A percentile compares a stretch with the other conserved stretches of the same genome.
Conservation (phyloP, 1,139 yeast species). For the Scheffersomyces segobiensis region DNA sequence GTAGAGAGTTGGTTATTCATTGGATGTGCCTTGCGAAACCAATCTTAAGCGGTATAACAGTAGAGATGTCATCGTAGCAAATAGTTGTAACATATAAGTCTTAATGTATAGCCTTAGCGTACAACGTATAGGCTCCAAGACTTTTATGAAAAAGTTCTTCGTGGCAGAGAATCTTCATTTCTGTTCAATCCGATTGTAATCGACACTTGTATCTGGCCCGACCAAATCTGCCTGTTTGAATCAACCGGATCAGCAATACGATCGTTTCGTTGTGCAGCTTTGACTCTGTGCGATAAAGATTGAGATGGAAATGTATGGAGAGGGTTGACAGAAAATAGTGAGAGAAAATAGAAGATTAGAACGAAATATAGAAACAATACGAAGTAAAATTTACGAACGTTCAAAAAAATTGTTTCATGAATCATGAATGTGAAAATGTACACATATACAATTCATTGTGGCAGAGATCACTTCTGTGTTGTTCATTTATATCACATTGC, state of each 20-base stretch:
- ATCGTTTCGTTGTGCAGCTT: background rate
- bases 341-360: background rate
- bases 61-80: too few species aligned
- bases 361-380: background rate
- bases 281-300: background rate
- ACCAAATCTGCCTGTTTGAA: background rate
- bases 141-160: too few species aligned
- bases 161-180: background rate
- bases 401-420: too few species aligned
- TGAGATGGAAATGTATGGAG: background rate
- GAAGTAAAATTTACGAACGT: background rate
- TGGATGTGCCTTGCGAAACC: too few species aligned
- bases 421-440: too few species aligned
- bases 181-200: too few species aligned
- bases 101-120: too few species aligned
- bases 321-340: background rate
- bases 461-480: too few species aligned
- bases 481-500: background rate
- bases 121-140: too few species aligned
- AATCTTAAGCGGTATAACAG: too few species aligned
- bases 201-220: background rate
- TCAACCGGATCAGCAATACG: background rate
- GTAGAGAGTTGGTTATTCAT: background rate
- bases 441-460: too few species aligned
- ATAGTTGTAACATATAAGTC: too few species aligned